Conservation (phyloP, 495 filamentous ascomycete species). For the Apodospora peruviana region DNA sequence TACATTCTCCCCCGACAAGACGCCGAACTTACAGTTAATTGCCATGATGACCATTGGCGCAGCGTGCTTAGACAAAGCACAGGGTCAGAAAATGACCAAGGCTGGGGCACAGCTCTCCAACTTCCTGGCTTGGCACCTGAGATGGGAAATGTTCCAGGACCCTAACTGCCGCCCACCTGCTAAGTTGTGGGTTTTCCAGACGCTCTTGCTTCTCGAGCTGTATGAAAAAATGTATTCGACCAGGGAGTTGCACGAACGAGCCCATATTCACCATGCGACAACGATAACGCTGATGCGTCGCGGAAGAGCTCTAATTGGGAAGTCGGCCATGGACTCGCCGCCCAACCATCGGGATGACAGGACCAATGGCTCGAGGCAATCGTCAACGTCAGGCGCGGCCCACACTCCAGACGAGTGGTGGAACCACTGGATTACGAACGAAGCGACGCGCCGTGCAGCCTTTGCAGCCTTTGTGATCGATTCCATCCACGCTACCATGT, state of each 20-base stretch:
- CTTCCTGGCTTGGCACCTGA: constrained; percentile 84
- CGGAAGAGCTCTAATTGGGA: constrained; percentile 87
- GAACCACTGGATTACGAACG: constrained; percentile 94
- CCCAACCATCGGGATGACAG: constrained; percentile 69
- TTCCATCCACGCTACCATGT: constrained; percentile 96
- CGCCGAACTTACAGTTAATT: constrained; percentile 78
- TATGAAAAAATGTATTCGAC: constrained; percentile 98
- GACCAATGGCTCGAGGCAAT: constrained; percentile 52
- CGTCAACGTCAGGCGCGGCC: constrained; percentile 50
- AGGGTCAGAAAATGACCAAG: constrained; percentile 66
- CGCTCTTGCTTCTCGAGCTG: constrained; percentile 79
- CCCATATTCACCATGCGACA: constrained; percentile 95
- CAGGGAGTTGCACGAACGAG: constrained; percentile 83
- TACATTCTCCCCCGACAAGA: constrained; percentile 83
- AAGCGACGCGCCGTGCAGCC: constrained; percentile 82
- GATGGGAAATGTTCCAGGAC: constrained; percentile 91
- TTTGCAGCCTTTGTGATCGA: constrained; percentile 96
- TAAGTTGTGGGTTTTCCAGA: constrained; percentile 97
- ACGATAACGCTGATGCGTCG: constrained; percentile 93
- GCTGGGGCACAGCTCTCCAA: constrained; percentile 72
- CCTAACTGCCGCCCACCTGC: constrained; percentile 88
- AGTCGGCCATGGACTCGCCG: constrained; percentile 80
- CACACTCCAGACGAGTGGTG: constrained; percentile 84
- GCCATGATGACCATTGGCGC: constrained; percentile 94
- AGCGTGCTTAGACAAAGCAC: constrained; percentile 74